Evolutionary conservation across 805 yeast species (phyloP).

Genomic region (Metschnikowia reukaufii): DNA sequence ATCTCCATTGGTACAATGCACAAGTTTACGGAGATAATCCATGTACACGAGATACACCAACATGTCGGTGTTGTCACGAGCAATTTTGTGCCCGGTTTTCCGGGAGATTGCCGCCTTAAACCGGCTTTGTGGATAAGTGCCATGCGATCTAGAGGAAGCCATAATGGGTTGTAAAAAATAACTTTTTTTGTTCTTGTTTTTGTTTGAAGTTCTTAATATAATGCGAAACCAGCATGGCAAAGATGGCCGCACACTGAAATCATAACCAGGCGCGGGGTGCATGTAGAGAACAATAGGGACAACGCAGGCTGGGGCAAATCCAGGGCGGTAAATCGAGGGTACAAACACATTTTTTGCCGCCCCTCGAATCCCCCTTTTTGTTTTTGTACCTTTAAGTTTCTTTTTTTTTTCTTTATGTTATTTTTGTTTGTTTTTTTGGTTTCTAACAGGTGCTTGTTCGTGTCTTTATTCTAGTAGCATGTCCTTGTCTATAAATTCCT

Average conservation of each 20-base stretch:
- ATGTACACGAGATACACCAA: constrained; percentile 49
- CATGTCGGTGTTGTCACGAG: constrained; percentile 42
- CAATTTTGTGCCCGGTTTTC: constrained; percentile 12
- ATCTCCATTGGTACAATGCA: constrained; percentile 36
- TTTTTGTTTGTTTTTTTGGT: no score
- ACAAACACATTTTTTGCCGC: no score
- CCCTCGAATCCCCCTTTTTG: no score
- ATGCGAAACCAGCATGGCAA: background rate
- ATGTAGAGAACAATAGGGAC: background rate
- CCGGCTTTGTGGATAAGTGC: constrained; percentile 15
- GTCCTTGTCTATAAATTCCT: background rate
- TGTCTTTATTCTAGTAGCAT: background rate
- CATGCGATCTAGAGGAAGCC: constrained; percentile 1
- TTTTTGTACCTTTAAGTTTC: no score
- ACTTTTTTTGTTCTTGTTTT: background rate
- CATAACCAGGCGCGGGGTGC: background rate
- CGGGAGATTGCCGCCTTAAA: constrained; percentile 11
- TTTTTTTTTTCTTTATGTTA: no score
- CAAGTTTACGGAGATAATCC: constrained; percentile 44
- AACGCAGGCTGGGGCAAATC: background rate
- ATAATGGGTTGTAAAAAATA: background rate
- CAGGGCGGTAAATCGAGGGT: no score
- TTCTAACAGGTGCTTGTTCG: background rate
- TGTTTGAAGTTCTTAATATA: background rate
- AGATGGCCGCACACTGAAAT: no score